Evolutionary conservation across 1,139 yeast genomes (phyloP).

Genomic region (Blastobotrys illinoisensis): DNA sequence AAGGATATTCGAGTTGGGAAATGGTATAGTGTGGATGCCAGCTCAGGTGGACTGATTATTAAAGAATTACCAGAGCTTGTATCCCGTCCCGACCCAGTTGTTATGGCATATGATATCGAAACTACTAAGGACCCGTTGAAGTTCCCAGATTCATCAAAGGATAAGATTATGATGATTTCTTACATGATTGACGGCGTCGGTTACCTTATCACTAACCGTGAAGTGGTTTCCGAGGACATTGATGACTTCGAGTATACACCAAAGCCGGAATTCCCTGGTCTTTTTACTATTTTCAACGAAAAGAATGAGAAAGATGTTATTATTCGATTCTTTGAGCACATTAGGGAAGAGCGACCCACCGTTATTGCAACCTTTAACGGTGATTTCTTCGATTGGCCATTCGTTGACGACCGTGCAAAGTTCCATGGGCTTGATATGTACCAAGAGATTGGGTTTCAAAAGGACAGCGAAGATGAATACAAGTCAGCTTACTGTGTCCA

Average conservation of each 20-base stretch:
- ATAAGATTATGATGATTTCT: conserved; percentile 97
- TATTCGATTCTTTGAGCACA: conserved; percentile 79
- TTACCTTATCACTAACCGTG: conserved; percentile 85
- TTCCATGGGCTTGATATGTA: conserved; percentile 84
- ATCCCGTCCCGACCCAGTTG: conserved; percentile 97
- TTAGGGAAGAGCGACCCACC: conserved; percentile 82
- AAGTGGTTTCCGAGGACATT: conserved; percentile 88
- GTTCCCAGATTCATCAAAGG: conserved; percentile 90
- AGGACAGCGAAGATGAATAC: conserved; percentile 84
- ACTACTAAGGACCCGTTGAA: conserved; percentile 95
- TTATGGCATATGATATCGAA: conserved; percentile 94
- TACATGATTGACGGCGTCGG: conserved; percentile 99
- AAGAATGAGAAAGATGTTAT: conserved; percentile 73
- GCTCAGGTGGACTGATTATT: conserved; percentile 50
- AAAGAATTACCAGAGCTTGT: conserved; percentile 67
- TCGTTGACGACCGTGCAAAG: conserved; percentile 81
- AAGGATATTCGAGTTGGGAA: conserved; percentile 82
- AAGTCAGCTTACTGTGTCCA: conserved; percentile 90
- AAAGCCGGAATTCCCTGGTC: conserved; percentile 90
- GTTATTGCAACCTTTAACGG: conserved; percentile 97
- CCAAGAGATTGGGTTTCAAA: conserved; percentile 90
- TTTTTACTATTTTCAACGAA: conserved; percentile 86
- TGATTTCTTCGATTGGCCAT: conserved; percentile 99
- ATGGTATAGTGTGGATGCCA: conserved; percentile 82
- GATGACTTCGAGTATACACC: conserved; percentile 98